Evolutionary conservation across 2,329 filamentous ascomycete genomes (phyloP), one percentile per base, ranked within the genome.

Genomic region (Capronia americana): DNA sequence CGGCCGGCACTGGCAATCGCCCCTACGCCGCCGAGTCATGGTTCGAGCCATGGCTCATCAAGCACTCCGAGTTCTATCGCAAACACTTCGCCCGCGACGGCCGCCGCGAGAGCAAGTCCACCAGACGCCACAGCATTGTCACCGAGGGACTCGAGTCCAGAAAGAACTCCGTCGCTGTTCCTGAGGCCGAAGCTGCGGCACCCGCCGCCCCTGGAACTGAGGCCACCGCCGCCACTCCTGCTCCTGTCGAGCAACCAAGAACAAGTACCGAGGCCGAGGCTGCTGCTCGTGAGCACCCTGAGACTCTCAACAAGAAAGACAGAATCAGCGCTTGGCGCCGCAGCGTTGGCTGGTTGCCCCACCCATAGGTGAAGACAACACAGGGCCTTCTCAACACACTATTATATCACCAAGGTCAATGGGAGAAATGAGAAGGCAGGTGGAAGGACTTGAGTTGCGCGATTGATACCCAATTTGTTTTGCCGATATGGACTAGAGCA

Each of bases 31-130:
- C 69, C 30, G 69, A 71, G 23, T 58, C 69, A 2, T 71, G 67
- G 67, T 55, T 71, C n/a, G 69, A 71, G 50, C 69, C 69, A 26
- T 70, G 69, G 69, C 69, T 71, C 60, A 66, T 70, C 63, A 69
- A 69, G 38, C 67, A 71, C 56, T 67, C 65, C 11, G 65, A 63
- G 20, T 71, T 71, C 58, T 71, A 71, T 50, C 69, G 69, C 67
- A 71, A 65, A 41, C 69, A 71, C 58, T 56, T 71, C 28, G 65
- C 68, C 23, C 34, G 61, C 14, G 61, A 67, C n/a, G 65, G 65
- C 24, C 65, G 67, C 20, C 56, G 44, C 23, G 67, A 69, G 51
- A 64, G 62, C 60, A 68, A 69, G 34, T 63, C 69, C 4, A 68
- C 67, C 41, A 48, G 69, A 34, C 67, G 69, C 20, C 67, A 68